phyloP scores from a whole-genome alignment of 768 basidiomycete species.

The Pleurotus giganteus region DNA sequence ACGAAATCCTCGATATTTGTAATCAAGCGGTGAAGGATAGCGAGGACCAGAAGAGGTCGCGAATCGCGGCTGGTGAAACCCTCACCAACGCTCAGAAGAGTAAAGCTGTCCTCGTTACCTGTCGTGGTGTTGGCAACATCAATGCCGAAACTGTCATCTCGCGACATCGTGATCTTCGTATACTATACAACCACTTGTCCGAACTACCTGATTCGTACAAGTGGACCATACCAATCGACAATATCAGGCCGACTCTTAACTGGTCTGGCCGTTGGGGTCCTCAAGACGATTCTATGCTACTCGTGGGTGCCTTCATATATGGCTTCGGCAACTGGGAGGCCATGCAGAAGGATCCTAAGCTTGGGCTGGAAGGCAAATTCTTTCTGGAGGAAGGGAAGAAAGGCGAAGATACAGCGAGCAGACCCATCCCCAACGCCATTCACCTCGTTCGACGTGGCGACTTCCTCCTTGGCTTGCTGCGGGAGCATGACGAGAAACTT shows the following conservation, averaged over 20 bases:
- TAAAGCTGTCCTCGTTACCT: constrained; percentile 93
- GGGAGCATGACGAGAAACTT: constrained; percentile 88
- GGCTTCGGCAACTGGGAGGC: constrained; percentile 98
- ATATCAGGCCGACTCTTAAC: constrained; percentile 89
- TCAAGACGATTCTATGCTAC: constrained; percentile 89
- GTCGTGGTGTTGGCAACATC: constrained; percentile 86
- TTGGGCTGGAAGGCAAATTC: constrained; percentile 89
- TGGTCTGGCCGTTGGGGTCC: constrained; percentile 97
- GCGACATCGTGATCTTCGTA: constrained; percentile 83
- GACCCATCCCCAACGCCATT: constrained; percentile 95
- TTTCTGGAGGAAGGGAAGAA: constrained; percentile 99
- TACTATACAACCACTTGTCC: constrained; percentile 79
- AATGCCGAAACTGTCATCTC: constrained; percentile 97
- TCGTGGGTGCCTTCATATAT: constrained; percentile 89
- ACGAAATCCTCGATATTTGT: constrained; percentile 90
- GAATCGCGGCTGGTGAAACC: constrained; percentile 80
- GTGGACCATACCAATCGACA: constrained; percentile 90
- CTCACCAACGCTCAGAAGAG: constrained; percentile 92
- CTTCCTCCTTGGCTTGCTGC: constrained; percentile 80
- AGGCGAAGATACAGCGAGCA: constrained; percentile 76
- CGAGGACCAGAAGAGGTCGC: constrained; percentile 74
- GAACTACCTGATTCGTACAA: constrained; percentile 70
- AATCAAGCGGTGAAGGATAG: constrained; percentile 80
- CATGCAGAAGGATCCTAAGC: constrained; percentile 84
- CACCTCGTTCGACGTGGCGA: constrained; percentile 97